phyloP scores from a whole-genome alignment of 495 filamentous ascomycete genomes.

The Lichenothelia convexa region DNA sequence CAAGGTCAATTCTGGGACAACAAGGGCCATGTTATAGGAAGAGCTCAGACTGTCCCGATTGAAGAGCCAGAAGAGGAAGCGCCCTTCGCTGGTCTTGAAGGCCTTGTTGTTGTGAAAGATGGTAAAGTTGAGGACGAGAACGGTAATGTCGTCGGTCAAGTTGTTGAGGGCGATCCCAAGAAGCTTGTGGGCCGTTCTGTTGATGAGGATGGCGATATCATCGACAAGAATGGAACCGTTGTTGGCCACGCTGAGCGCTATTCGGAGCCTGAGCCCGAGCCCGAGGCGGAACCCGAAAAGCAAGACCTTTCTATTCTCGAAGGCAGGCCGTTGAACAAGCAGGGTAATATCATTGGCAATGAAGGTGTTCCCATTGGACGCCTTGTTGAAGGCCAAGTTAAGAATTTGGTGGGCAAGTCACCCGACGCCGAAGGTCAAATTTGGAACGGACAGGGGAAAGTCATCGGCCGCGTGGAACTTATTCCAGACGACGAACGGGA shows the following conservation, averaged over 20 bases:
- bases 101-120: slow-evolving; percentile 38
- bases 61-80: slow-evolving; percentile 39
- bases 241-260: slow-evolving; percentile 43
- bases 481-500: slow-evolving; percentile 57
- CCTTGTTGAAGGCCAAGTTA: slow-evolving; percentile 46
- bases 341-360: slow-evolving; percentile 53
- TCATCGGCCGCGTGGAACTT: slow-evolving; percentile 55
- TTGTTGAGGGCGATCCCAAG: slow-evolving; percentile 44
- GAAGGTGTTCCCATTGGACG: slow-evolving; percentile 55
- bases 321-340: slow-evolving; percentile 57
- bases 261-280: slow-evolving; percentile 28
- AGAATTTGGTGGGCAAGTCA: slow-evolving; percentile 49
- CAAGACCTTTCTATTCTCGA: slow-evolving; percentile 44
- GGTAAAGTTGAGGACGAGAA: slow-evolving; percentile 43
- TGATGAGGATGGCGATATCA: slow-evolving; percentile 46
- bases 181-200: slow-evolving; percentile 43
- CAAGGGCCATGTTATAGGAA: slow-evolving; percentile 26
- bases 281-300: slow-evolving; percentile 14
- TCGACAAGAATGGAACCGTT: slow-evolving; percentile 42
- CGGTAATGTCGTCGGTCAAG: slow-evolving; percentile 35
- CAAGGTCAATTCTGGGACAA: slow-evolving; percentile 28
- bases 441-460: slow-evolving; percentile 53
- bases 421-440: slow-evolving; percentile 56
- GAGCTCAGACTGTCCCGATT: slow-evolving; percentile 21
- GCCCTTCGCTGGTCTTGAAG: slow-evolving; percentile 46